Conservation (phyloP, 441 rosid genomes). For the Arabidopsis lyrata region DNA sequence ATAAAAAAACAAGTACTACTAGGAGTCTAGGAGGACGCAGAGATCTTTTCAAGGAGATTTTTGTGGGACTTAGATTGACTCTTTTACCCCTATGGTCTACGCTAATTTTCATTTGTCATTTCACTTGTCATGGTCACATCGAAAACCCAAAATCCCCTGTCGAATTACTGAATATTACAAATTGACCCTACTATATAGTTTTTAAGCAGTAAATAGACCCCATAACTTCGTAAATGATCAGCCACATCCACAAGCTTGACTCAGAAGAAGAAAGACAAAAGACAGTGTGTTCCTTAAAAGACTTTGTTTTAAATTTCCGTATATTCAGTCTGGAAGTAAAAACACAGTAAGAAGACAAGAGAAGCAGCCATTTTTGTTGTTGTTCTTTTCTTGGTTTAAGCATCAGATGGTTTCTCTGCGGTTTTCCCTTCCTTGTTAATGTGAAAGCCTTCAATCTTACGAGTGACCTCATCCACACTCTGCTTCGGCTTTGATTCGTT, state of each 20-base stretch:
- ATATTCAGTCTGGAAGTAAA: conserved; percentile 12
- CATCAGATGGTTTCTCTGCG: conserved; percentile 38
- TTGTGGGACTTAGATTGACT: not conserved
- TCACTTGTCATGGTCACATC: conserved; percentile 20
- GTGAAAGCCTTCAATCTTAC: conserved; percentile 70
- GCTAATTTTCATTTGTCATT: not conserved
- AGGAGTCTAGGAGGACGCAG: not conserved
- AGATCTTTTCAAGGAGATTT: not conserved
- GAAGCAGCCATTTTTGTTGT: not conserved
- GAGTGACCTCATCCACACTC: conserved; percentile 61
- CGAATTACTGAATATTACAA: conserved; percentile 3
- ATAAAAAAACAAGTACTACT: not conserved
- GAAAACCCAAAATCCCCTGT: conserved; percentile 23
- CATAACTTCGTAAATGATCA: not conserved
- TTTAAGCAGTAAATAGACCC: conserved; percentile 2
- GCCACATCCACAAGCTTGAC: not conserved
- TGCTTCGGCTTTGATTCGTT: conserved; percentile 53
- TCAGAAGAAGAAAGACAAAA: not conserved
- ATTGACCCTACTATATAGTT: not conserved
- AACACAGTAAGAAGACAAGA: conserved; percentile 19
- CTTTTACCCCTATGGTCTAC: conserved; percentile 12
- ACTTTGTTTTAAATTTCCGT: conserved; percentile 9
- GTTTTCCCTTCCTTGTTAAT: conserved; percentile 60
- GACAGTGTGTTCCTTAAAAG: not conserved
- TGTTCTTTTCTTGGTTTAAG: not conserved